Evolutionary conservation across 202 grass and related monocot genomes (phyloP), one percentile per base, ranked within the genome.

Genomic region (Setaria italica): DNA sequence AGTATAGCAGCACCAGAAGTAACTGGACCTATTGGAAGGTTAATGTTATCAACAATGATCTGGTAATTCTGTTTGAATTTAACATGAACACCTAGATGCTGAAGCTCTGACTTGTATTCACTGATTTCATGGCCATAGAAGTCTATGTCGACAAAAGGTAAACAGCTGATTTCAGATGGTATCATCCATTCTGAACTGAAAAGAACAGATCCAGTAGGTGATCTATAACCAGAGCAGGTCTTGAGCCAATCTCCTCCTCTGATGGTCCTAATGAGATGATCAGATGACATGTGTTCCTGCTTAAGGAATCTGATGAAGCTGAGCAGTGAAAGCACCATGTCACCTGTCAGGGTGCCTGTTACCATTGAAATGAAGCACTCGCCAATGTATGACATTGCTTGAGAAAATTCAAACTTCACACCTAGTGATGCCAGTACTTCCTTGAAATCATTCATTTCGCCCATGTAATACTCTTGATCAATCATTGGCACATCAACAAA

Each of bases 401-500:
- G 11, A 54, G 11, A 2, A 57, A 90, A 78, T 47, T 84, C 85
- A 84, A 88, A 82, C 45, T 73, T 69, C 30, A 93, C 88, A 17
- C 91, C 91, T 60, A 93, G 66, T 39, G 30, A 20, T 75, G 42
- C 58, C 46, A 93, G 7, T 72, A 80, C 88, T 51, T 87, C 73
- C 35, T 83, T 83, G 35, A 88, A 90, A n/a, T 21, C 35, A 33
- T 0, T 0, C 57, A 93, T 81, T 41, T 46, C 29, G 6, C 73
- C 17, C 15, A 63, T 39, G 70, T 93, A 93, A 67, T 76, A 88
- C 34, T 79, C 66, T 62, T 86, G 72, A 80, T 93, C 85, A 64
- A 93, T 67, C 21, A 93, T 77, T 42, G 88, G 88, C 30, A 93
- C 62, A 37, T 88, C 78, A 82, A 63, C 70, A 70, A 81, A 90